Evolutionary conservation across 805 yeast genomes (phyloP).

Genomic region (Lachancea dasiensis): DNA sequence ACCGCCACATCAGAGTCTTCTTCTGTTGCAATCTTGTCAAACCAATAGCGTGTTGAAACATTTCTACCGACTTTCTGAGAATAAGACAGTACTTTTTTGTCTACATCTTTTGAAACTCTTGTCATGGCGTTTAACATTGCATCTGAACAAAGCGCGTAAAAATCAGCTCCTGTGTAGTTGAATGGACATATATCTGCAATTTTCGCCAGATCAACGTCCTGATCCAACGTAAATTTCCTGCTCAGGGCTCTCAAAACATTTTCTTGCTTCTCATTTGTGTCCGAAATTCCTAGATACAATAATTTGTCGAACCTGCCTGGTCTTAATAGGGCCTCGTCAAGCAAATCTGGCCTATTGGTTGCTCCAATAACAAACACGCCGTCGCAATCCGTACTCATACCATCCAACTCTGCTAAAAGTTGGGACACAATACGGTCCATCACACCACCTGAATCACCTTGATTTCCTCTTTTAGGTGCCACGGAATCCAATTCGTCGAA

Average conservation of each 20-base stretch:
- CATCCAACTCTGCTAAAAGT: constrained; percentile 88
- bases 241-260: constrained; percentile 85
- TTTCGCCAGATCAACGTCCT: constrained; percentile 49
- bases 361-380: constrained; percentile 99
- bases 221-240: constrained; percentile 62
- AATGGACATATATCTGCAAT: constrained; percentile 73
- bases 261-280: constrained; percentile 81
- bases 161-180: constrained; percentile 97
- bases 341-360: constrained; percentile 89
- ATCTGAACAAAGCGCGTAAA: constrained; percentile 92
- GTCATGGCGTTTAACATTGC: constrained; percentile 97
- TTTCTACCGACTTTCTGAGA: constrained; percentile 41
- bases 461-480: constrained; percentile 97
- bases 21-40: constrained; percentile 67
- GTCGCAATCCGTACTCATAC: constrained; percentile 76
- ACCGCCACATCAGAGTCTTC: constrained; percentile 69
- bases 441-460: constrained; percentile 98
- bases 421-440: constrained; percentile 99
- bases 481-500: constrained; percentile 97
- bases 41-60: constrained; percentile 80
- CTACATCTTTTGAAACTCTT: constrained; percentile 73
- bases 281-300: constrained; percentile 89
- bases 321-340: constrained; percentile 88
- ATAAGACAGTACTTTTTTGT: constrained; percentile 49
- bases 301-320: constrained; percentile 95